Conservation (phyloP, 75 land plant species). For the Pinus taeda region DNA sequence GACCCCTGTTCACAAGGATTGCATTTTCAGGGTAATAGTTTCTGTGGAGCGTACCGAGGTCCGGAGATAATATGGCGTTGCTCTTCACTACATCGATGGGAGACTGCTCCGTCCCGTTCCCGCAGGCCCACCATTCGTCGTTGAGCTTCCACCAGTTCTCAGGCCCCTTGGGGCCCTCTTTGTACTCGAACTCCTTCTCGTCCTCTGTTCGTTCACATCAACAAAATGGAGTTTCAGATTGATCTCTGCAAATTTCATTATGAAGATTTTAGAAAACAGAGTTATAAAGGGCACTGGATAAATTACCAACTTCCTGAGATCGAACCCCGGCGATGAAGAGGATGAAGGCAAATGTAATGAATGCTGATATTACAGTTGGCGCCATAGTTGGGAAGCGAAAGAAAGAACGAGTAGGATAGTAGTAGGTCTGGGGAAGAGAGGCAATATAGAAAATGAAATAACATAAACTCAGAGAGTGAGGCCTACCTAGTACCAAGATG, state of each 20-base stretch:
- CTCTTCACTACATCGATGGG: constrained; percentile 21
- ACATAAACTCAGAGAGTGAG: no score
- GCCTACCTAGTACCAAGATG: no score
- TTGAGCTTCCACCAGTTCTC: constrained; percentile 32
- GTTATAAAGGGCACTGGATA: not conserved
- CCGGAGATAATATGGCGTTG: not conserved
- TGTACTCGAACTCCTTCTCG: constrained; percentile 23
- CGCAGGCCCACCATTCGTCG: constrained; percentile 28
- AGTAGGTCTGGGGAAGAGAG: no score
- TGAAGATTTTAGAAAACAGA: not conserved
- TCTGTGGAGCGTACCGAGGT: constrained; percentile 1
- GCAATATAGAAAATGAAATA: no score
- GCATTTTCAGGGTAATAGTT: constrained; percentile 14
- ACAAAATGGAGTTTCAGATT: not conserved
- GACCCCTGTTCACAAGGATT: constrained; percentile 14
- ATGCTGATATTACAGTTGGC: not conserved
- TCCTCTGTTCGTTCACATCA: constrained; percentile 11
- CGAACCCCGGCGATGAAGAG: not conserved
- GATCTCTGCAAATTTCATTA: not conserved
- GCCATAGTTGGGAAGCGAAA: not conserved
- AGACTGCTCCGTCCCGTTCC: constrained; percentile 30
- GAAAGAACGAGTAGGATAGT: no score
- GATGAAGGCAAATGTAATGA: not conserved
- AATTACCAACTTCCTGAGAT: constrained; percentile 4
- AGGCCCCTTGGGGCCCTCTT: constrained; percentile 30